Conservation (phyloP, 139 green algal genomes). For the Tetradesmus lagerheimii region DNA sequence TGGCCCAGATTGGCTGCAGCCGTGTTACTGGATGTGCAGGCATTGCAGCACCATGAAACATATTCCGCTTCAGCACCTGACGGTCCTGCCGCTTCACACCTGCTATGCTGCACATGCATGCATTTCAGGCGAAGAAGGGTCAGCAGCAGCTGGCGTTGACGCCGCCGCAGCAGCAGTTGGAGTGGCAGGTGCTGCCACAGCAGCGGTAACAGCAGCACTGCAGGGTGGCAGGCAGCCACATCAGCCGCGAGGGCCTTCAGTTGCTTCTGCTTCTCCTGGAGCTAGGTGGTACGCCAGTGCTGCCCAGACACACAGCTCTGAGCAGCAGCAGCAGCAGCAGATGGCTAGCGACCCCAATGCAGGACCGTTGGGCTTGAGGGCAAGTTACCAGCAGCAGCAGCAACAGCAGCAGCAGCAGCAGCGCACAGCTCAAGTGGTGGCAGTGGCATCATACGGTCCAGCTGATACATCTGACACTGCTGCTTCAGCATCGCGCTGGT, state of each 20-base stretch:
- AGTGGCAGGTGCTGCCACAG: neutral
- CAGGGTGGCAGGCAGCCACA: neutral
- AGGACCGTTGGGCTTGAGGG: neutral
- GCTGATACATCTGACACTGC: neutral
- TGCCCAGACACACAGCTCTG: neutral
- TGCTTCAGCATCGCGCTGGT: neutral
- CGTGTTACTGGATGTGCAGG: too few species aligned
- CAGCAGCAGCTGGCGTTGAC: neutral
- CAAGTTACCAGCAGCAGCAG: neutral
- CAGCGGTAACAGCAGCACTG: neutral
- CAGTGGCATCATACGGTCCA: neutral
- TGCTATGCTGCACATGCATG: too few species aligned
- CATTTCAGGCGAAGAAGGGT: too few species aligned
- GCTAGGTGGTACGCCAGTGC: neutral
- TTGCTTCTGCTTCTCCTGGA: neutral
- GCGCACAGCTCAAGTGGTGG: neutral
- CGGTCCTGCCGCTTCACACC: too few species aligned
- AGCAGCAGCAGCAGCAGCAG: neutral
- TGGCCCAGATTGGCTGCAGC: too few species aligned
- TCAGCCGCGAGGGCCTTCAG: too few species aligned
- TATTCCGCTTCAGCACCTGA: too few species aligned
- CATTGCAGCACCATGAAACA: too few species aligned
- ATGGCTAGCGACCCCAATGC: too few species aligned
- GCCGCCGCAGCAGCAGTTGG: neutral
- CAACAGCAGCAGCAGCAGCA: neutral